A percentile compares a stretch with the other conserved stretches of the same genome.
Evolutionary conservation across 2,329 filamentous ascomycete genomes (phyloP).

Genomic region (Venturia aucupariae): DNA sequence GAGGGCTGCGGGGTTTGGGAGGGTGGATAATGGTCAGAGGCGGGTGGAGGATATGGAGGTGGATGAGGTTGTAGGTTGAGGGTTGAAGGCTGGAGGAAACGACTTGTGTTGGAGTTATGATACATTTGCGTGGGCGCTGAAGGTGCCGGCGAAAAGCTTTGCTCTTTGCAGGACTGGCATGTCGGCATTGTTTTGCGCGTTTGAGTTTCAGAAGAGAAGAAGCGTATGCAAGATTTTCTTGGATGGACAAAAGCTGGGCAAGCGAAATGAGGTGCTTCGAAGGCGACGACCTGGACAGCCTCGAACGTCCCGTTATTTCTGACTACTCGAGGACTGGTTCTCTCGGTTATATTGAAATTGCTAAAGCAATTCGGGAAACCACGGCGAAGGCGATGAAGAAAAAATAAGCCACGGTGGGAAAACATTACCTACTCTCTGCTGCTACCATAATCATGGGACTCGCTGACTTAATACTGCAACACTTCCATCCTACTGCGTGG

Average conservation of each 20-base stretch:
- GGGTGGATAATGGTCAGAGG: constrained; percentile 52
- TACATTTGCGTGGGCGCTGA: no score
- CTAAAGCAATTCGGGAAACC: no score
- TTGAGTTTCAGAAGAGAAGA: not conserved
- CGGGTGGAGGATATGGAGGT: constrained; percentile 1
- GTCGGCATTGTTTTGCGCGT: not conserved
- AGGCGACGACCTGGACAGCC: not conserved
- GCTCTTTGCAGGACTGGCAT: not conserved
- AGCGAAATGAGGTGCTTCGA: not conserved
- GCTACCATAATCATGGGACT: no score
- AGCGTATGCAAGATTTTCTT: not conserved
- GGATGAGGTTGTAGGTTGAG: constrained; percentile 7
- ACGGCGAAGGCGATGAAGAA: no score
- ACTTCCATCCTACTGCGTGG: no score
- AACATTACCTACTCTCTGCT: no score
- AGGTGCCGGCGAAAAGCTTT: not conserved
- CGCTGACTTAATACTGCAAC: no score
- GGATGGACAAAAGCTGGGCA: not conserved
- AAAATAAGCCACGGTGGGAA: no score
- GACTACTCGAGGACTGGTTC: no score
- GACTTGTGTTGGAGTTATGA: not conserved
- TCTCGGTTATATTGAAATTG: no score
- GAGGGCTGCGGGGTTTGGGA: constrained; percentile 60
- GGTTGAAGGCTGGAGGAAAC: not conserved
- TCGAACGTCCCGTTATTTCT: no score